Evolutionary conservation across 2,329 filamentous ascomycete genomes (phyloP).

Genomic region (Exophiala viscosa): DNA sequence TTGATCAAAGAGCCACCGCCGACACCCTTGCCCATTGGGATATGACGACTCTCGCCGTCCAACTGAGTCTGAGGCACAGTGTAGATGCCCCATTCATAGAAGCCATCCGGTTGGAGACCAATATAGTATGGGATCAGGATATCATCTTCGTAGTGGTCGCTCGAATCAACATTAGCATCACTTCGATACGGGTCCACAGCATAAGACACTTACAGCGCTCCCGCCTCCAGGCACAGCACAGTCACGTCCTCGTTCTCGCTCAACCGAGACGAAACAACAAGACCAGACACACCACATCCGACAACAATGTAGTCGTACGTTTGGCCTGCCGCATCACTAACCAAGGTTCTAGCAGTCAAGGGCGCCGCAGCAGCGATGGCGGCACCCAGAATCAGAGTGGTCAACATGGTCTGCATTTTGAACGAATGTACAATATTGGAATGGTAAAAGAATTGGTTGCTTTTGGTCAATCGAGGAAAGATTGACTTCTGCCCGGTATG

Average conservation of each 20-base stretch:
- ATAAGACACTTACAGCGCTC: slow-evolving; percentile 6
- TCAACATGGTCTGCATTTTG: neutral
- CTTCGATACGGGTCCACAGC: neutral
- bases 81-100: slow-evolving; percentile 31
- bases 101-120: slow-evolving; percentile 27
- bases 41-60: slow-evolving; percentile 23
- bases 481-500: too few relatives aligned
- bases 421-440: neutral
- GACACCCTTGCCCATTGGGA: slow-evolving; percentile 33
- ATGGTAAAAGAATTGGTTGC: neutral
- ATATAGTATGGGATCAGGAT: slow-evolving; percentile 31
- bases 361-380: neutral
- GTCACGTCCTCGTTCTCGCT: slow-evolving; percentile 29
- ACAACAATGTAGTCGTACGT: slow-evolving; percentile 34
- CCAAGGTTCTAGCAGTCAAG: neutral
- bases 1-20: slow-evolving; percentile 41
- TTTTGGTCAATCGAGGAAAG: too few relatives aligned
- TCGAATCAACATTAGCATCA: slow-evolving; percentile 7
- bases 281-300: slow-evolving; percentile 33
- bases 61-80: slow-evolving; percentile 30
- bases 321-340: slow-evolving; percentile 3
- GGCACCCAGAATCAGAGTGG: neutral
- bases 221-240: slow-evolving; percentile 32
- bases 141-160: slow-evolving; percentile 31
- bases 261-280: slow-evolving; percentile 30